phyloP scores from a whole-genome alignment of 2,329 filamentous ascomycete genomes.

The Simplicillium aogashimaense region DNA sequence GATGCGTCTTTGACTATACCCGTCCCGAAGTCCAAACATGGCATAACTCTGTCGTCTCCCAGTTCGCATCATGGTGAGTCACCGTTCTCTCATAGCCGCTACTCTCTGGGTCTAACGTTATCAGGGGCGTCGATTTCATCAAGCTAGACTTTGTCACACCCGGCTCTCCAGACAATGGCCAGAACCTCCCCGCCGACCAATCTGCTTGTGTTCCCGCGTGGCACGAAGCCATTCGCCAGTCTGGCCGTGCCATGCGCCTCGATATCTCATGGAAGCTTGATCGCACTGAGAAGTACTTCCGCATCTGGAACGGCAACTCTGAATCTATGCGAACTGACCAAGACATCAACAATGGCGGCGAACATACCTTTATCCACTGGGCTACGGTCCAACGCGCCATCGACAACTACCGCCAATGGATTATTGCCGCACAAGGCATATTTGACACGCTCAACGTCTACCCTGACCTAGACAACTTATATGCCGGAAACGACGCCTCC shows the following conservation, averaged over 20 bases:
- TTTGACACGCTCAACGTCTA: constrained; percentile 8
- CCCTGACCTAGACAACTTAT: constrained; percentile 11
- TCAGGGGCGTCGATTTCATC: constrained; percentile 11
- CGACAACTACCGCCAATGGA: constrained; percentile 12
- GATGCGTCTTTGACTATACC: constrained; percentile 10
- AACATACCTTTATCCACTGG: constrained; percentile 8
- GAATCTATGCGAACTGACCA: constrained; percentile 12
- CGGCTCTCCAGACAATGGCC: constrained; percentile 11
- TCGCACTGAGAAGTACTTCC: constrained; percentile 9
- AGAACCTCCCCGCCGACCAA: constrained; percentile 8
- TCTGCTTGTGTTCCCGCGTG: constrained; percentile 9
- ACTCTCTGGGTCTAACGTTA: not conserved
- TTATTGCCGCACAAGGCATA: constrained; percentile 8
- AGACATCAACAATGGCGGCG: constrained; percentile 10
- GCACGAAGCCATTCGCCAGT: constrained; percentile 9
- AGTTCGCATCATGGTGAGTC: constrained; percentile 11
- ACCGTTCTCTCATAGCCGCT: not conserved
- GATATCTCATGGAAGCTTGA: constrained; percentile 12
- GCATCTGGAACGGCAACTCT: constrained; percentile 10
- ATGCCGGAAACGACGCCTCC: constrained; percentile 8
- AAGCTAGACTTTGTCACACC: constrained; percentile 12
- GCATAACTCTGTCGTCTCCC: constrained; percentile 10
- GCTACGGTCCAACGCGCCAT: constrained; percentile 9
- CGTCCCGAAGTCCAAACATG: constrained; percentile 9
- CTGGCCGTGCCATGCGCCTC: constrained; percentile 10